Percentiles rank a stretch among this genome's conserved stretches.
Evolutionary conservation across 306 rosid species (phyloP).

Genomic region (Ochetophila trinervis): DNA sequence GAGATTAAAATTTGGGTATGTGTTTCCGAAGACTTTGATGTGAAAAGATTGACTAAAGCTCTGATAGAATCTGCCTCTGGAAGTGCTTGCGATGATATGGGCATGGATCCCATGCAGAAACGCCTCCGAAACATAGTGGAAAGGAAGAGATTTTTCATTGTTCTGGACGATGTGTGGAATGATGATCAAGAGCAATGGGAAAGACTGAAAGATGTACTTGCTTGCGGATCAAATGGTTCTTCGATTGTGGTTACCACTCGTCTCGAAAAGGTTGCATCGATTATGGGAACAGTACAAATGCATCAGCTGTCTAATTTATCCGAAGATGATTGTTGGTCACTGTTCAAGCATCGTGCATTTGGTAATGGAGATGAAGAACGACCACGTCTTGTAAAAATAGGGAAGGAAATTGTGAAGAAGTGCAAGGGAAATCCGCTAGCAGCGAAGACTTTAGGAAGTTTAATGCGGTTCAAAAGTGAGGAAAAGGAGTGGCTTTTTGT

Average conservation of each 20-base stretch:
- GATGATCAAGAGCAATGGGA: slow-evolving; percentile 30
- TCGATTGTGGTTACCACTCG: slow-evolving; percentile 36
- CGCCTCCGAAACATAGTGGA: slow-evolving; percentile 6
- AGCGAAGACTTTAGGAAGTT: slow-evolving; percentile 25
- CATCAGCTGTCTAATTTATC: slow-evolving; percentile 22
- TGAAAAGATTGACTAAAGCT: too few species aligned
- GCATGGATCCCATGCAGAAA: slow-evolving; percentile 10
- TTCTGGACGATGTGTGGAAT: slow-evolving; percentile 50
- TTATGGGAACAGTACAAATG: slow-evolving; percentile 16
- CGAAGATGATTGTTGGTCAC: slow-evolving; percentile 30
- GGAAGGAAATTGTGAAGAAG: slow-evolving; percentile 21
- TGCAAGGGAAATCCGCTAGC: slow-evolving; percentile 32
- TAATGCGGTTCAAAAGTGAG: slow-evolving; percentile 19
- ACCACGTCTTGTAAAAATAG: slow-evolving; percentile 16
- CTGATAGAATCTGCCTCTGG: slow-evolving; percentile 9
- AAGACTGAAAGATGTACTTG: slow-evolving; percentile 19
- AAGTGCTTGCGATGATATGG: slow-evolving; percentile 1
- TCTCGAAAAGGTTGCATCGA: neutral
- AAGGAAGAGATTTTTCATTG: slow-evolving; percentile 25
- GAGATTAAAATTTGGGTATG: neutral
- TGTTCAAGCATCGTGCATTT: slow-evolving; percentile 33
- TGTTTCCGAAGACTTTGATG: too few species aligned
- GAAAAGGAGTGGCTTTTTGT: slow-evolving; percentile 10
- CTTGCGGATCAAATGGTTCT: slow-evolving; percentile 32
- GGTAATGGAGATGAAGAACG: neutral